Evolutionary conservation across 2,329 filamentous ascomycete species (phyloP), one percentile per base, ranked within the genome.

Genomic region (Blastomyces parvus): DNA sequence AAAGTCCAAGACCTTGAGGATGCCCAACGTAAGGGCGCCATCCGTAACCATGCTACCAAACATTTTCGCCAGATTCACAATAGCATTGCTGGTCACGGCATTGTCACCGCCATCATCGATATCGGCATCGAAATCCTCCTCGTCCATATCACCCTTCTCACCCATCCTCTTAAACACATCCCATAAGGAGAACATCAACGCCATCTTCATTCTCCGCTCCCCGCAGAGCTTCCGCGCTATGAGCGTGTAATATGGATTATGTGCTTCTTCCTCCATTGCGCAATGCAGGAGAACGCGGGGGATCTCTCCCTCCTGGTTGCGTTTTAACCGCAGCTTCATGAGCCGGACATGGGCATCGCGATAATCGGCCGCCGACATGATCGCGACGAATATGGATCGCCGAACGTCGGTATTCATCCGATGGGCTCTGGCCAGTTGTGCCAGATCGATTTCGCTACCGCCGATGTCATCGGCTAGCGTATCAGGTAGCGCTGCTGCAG

Each of bases 211-310:
- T 69, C 86, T 86, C 67, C 86, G 66, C 42, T 78, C 77, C 22
- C 74, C 80, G 70, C 91, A 95, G 9, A 97, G 82, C 67, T 87
- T 87, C 58, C 84, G 85, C 11, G 91, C 91, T 46, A 99, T 87
- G 0, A 96, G 80, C 0, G 90, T 89, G 73, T 99, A 99, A 77
- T 96, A 99, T 0, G 89, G 90, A 70, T 99, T 99, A 76, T 97
- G 96, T 0, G 82, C 81, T 63, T 87, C 81, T 76, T 97, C 94
- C 2, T 88, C 88, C 53, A 90, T 90, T 0, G 88, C 87, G 72
- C 92, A 97, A 69, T 94, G 91, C 9, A 97, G 83, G 36, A 99
- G 80, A 22, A 99, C 92, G 61, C 88, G 86, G 0, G 93, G 88
- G 40, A 97, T 89, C 73, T 97, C 93, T 30, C 87, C 83, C 67